Percentiles rank a stretch among this genome's conserved stretches.
phyloP scores from a whole-genome alignment of 2,329 filamentous ascomycete genomes.

The Blastomyces parvus region DNA sequence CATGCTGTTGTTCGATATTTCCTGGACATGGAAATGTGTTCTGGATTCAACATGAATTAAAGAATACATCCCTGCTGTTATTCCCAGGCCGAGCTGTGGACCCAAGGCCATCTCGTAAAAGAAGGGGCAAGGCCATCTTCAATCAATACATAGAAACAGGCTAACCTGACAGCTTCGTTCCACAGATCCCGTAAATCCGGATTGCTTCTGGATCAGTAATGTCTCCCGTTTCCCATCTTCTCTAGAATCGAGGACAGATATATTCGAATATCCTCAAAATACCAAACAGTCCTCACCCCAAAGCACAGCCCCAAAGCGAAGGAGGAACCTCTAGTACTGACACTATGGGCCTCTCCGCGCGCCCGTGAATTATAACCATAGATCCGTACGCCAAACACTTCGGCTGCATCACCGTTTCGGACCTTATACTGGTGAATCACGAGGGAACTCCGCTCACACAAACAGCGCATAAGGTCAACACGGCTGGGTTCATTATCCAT shows the following conservation, averaged over 20 bases:
- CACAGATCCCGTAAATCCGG: conserved; percentile 19
- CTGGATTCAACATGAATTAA: neutral
- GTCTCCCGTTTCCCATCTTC: neutral
- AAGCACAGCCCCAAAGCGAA: neutral
- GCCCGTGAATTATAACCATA: conserved; percentile 12
- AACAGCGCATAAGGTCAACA: conserved; percentile 33
- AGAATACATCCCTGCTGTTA: neutral
- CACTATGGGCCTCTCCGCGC: neutral
- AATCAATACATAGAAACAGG: neutral
- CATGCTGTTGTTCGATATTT: too few species aligned
- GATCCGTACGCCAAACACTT: conserved; percentile 39
- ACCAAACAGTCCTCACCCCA: neutral
- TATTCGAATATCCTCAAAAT: neutral
- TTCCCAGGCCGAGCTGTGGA: too few species aligned
- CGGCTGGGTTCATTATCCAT: conserved; percentile 41
- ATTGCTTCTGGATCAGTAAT: conserved; percentile 28
- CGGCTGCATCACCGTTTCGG: conserved; percentile 33
- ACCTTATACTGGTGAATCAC: conserved; percentile 38
- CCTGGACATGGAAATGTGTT: too few species aligned
- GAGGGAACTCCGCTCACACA: conserved; percentile 36
- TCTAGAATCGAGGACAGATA: neutral
- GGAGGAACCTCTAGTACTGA: neutral
- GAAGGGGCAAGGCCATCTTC: neutral
- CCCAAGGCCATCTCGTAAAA: neutral
- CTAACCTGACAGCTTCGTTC: neutral